Base-by-base conservation (phyloP, 1,284 basidiomycete genomes). In the Anthracocystis walkeri region DNA sequence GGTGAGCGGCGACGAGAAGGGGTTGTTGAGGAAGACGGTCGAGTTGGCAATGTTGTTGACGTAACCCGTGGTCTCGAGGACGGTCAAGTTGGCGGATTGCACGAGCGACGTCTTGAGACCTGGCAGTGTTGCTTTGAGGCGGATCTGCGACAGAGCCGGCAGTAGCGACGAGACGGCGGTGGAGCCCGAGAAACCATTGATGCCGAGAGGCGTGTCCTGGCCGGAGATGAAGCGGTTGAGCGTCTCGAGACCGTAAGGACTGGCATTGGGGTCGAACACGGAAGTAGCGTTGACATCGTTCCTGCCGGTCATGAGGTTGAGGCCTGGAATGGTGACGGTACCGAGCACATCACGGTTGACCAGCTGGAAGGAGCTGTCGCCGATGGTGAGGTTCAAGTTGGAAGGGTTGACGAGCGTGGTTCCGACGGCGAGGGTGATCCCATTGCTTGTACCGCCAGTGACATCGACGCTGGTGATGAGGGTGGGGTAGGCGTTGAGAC, bases 181-280 rank as follows among this genome's bases (percentile, higher is more conserved):
- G 70, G 91, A 92, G 42, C 88, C 88, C 52, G 87, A 85, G 79
- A 88, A 92, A 10, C 91, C 91, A 35, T 65, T 70, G 48, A 85
- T 76, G 46, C 77, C 73, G 2, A 81, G 73, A 3, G 41, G 63
- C 68, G 68, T 79, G 88, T 84, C 75, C 27, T 65, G 70, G 38
- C 85, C 85, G 87, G 89, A 89, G 48, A 92, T 89, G 80, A 92
- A 93, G 46, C 92, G 89, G 71, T 90, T 89, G 41, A 93, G 86
- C 2, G 91, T 92, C 75, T 91, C 87, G 58, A 87, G 81, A 54
- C 91, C 91, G 78, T 90, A 87, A 0, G 90, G 89, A 59, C 87
- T 90, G 33, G 87, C 86, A 81, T 92, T 92, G 10, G 92, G 88
- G 88, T 91, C 65, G 48, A 83, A 81, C 25, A 77, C 77, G 21